A percentile compares a stretch with the other conserved stretches of the same genome.
Conservation (phyloP, 208 protist species). For the Polymyxa betae region DNA sequence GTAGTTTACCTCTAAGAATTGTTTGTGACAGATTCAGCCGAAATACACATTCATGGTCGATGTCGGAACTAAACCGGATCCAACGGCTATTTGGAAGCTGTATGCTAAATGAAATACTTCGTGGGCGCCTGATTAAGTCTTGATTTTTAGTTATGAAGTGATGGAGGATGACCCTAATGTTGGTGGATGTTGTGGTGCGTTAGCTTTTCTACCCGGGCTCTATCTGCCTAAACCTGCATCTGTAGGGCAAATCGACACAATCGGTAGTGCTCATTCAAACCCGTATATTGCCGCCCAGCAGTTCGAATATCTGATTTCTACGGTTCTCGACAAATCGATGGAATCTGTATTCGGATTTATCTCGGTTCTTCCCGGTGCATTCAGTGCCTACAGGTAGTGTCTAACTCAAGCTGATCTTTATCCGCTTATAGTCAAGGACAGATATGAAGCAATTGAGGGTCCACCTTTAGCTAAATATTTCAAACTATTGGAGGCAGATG, state of each 20-base stretch:
- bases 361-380: slow-evolving; percentile 53
- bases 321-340: slow-evolving; percentile 52
- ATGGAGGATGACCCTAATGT: slow-evolving; percentile 30
- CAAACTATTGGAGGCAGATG: slow-evolving; percentile 16
- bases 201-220: not conserved
- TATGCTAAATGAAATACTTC: not conserved
- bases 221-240: not conserved
- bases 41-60: slow-evolving; percentile 49
- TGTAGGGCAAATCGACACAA: not conserved
- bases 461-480: slow-evolving; percentile 33
- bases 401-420: not conserved
- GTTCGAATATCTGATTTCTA: slow-evolving; percentile 47
- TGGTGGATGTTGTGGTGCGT: slow-evolving; percentile 44
- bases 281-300: not conserved
- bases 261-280: not conserved
- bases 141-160: not conserved
- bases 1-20: not conserved
- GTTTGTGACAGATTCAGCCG: not conserved
- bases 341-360: slow-evolving; percentile 56
- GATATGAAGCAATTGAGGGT: slow-evolving; percentile 50
- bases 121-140: slow-evolving; percentile 43
- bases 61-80: slow-evolving; percentile 48
- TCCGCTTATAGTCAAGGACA: not conserved
- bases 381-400: slow-evolving; percentile 54
- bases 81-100: slow-evolving; percentile 22